Evolutionary conservation across 495 filamentous ascomycete species (phyloP), one percentile per base, ranked within the genome.

Genomic region (Chaetomium cochliodes): DNA sequence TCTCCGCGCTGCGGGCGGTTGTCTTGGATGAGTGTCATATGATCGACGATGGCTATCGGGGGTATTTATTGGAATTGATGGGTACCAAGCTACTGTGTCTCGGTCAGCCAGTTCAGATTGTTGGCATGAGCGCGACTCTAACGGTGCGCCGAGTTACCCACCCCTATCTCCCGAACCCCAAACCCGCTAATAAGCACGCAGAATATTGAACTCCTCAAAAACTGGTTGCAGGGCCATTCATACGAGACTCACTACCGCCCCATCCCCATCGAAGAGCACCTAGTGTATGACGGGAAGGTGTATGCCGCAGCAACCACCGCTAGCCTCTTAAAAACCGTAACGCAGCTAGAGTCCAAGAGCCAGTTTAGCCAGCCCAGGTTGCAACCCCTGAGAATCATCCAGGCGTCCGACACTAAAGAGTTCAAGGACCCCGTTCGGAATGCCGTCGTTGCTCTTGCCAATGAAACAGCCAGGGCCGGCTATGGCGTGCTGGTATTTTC

Each of bases 11-110:
- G 53, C 85, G 83, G 28, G 77, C 87, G 23, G 86, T 92, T 33
- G 89, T 93, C 11, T 76, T 94, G 18, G 91, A 93, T 70, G 90
- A 93, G 70, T 74, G 92, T 5, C 91, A 94, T 67, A 92, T 94
- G 89, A 78, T 94, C 20, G 87, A 89, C 63, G 91, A 93, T 72
- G 86, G 89, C 42, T 82, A 85, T 68, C 86, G 91, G n/a, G 91
- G 91, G 6, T 92, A 92, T 69, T 80, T 93, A 0, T 77, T 94
- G 58, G 91, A 94, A 72, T 75, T 93, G n/a, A 85, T 93, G 77
- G 85, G 87, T 6, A 90, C 90, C 4, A 94, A 94, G 65, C 70
- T 93, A 26, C 73, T 93, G 8, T 83, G 88, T 58, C 77, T 93
- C 13, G 88, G 85, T 47, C 83, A 89, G 63, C 77, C 80, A 49